These are phyloP conservation scores for Alternaria conjuncta DNA, from an alignment of 2,329 filamentous ascomycete species.

Conservation along the genomic window DNA sequence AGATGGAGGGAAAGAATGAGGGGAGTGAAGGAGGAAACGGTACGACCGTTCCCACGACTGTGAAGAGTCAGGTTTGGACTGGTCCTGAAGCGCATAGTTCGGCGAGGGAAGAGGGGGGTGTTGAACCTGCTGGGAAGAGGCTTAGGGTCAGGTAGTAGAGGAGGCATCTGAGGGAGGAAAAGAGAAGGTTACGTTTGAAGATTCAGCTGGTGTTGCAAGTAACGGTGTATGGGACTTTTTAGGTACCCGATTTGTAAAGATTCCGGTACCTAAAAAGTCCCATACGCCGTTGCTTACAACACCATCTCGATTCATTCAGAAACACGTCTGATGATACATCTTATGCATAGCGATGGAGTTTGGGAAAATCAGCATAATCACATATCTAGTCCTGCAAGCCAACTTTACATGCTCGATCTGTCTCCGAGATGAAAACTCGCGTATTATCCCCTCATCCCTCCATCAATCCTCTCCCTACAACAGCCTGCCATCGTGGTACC, in stretches of 20 bases:
- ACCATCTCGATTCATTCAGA: neutral
- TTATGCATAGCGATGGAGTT: slow-evolving; percentile 1
- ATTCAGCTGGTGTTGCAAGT: neutral
- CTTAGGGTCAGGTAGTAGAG: slow-evolving; percentile 29
- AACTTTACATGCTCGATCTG: too few relatives aligned
- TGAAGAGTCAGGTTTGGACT: neutral
- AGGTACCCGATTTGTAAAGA: too few relatives aligned
- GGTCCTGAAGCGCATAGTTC: slow-evolving; percentile 2
- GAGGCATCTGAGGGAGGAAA: too few relatives aligned
- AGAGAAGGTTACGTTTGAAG: neutral
- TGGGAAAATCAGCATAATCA: neutral
- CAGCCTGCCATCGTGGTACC: too few relatives aligned
- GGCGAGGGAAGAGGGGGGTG: neutral
- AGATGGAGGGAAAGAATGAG: neutral
- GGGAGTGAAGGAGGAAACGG: neutral
- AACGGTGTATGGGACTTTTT: too few relatives aligned
- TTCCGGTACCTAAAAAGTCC: too few relatives aligned
- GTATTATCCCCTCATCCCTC: too few relatives aligned
- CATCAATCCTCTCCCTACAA: too few relatives aligned
- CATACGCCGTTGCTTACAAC: neutral
- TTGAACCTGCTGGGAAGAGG: slow-evolving; percentile 33
- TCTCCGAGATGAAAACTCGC: too few relatives aligned
- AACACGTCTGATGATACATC: neutral
- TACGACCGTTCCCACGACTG: too few relatives aligned
- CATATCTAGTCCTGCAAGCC: too few relatives aligned